Base-by-base conservation (phyloP, 2,329 filamentous ascomycete genomes). In the Sporothrix dimorphospora region DNA sequence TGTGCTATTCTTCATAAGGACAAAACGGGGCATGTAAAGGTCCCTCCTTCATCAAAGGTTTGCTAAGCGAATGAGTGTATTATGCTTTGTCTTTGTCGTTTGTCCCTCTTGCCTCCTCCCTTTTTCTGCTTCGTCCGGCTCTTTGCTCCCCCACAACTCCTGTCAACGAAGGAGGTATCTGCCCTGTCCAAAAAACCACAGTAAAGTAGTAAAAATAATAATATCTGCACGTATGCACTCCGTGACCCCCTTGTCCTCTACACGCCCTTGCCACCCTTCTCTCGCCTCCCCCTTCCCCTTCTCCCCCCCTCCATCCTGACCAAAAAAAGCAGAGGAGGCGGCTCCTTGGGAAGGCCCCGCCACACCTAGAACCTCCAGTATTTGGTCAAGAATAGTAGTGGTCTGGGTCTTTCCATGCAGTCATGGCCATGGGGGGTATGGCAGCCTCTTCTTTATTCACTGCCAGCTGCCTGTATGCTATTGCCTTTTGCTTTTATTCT, bases 341-440 rank as follows among this genome's bases (percentile, higher is more conserved):
- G 67, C 67, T 67, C 27, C 71, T 70, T 70, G 68, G 51, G 61
- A 59, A 42, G 66, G 24, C 61, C 59, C 71, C 40, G 51, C 45
- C 49, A 51, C 49, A 66, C 59, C 69, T 65, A 27, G 59, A 65
- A 27, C 38, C 59, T 65, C 12, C 38, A 42, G 38, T 42, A n/a
- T 27, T 3, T 65, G 59, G 59, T 65, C 14, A 38, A 45, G 12
- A 42, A 65, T 45, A 19, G 30, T 57, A 34, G 11, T 63, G 7
- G 47, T 11, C 30, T 55, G 21, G 47, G 47, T 38, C 66, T 49
- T n/a, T 34, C 24, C 63, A 57, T 57, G 53, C 53, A 57, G 24
- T 16, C 55, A 61, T 61, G 51, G 14, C 27, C 27, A 19, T 38
- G 27, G 27, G 53, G 53, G 27, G 53, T 8, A 34, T 30, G 27